A percentile compares a stretch with the other conserved stretches of the same genome.
Evolutionary conservation across 139 green algal genomes (phyloP).

Genomic region (Diplosphaera chodatii): DNA sequence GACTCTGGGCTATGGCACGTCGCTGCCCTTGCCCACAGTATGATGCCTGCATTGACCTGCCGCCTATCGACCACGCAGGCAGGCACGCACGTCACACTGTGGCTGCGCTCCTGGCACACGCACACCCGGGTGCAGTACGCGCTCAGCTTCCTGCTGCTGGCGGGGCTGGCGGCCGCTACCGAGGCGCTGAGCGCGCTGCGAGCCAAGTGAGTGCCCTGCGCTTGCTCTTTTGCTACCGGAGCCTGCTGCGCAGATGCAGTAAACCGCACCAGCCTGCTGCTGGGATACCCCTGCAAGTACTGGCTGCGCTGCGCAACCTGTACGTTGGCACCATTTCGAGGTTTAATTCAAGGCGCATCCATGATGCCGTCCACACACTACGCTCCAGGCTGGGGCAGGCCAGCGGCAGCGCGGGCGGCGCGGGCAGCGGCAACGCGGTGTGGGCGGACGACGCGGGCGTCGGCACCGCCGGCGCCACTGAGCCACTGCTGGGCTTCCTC

Average conservation of each 20-base stretch:
- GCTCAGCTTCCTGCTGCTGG: not conserved
- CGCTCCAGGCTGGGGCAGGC: not conserved
- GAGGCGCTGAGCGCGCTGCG: not conserved
- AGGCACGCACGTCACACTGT: constrained; percentile 14
- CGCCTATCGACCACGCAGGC: not conserved
- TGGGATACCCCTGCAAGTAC: too few relatives aligned
- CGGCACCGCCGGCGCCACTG: too few relatives aligned
- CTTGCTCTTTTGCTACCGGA: not conserved
- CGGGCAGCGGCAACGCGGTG: not conserved
- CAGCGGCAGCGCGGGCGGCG: not conserved
- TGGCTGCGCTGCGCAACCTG: too few relatives aligned
- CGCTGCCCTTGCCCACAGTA: too few relatives aligned
- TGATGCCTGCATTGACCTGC: not conserved
- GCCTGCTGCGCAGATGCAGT: too few relatives aligned
- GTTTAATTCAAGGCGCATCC: too few relatives aligned
- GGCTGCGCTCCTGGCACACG: constrained; percentile 16
- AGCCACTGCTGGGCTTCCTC: not conserved
- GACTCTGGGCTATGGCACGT: too few relatives aligned
- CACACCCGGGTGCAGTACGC: not conserved
- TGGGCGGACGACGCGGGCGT: not conserved
- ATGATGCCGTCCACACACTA: too few relatives aligned
- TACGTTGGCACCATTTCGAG: too few relatives aligned
- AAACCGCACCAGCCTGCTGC: too few relatives aligned
- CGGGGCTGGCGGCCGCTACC: not conserved
- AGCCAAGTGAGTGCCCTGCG: not conserved